Evolutionary conservation across 140 eudicot genomes (phyloP), one percentile per base, ranked within the genome.

Genomic region (Anethum foeniculum): DNA sequence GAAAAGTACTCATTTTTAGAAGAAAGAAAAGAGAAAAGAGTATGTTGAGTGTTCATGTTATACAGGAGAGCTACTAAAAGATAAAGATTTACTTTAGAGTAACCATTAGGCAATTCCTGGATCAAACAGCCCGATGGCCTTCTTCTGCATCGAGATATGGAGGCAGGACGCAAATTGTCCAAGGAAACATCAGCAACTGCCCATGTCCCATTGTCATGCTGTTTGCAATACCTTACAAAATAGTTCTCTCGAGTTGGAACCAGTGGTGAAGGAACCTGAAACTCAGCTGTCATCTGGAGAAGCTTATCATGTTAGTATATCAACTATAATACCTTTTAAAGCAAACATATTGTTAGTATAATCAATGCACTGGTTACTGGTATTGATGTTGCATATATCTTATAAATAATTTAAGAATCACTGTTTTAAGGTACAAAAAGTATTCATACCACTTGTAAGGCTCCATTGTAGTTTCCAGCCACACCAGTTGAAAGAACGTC

Each of bases 91-190:
- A 92, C 99, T 91, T 93, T 95, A 6, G 99, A 95, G 90, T 90
- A 95, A 2, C 99, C 99, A 77, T 95, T 89, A 25, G 97, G 97
- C 54, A 91, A 54, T 78, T 92, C 99, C 83, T 95, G 97, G 79
- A 95, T 95, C 75, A 95, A 79, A 83, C 99, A 95, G 27, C 99
- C 99, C 1, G 99, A 95, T 15, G 98, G 97, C 88, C 98, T 88
- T 88, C 96, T 83, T 54, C 97, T 85, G 72, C 93, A 89, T 80
- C 97, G 86, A 58, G 88, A 74, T 27, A 86, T 65, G 4, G 91
- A 78, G 52, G 87, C 78, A 13, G 96, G 92, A 65, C 91, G 91
- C 56, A 95, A 69, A 83, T 56, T 88, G 76, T 95, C 99, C 83
- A 95, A 78, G 44, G 99, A 95, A 18, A 95, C 97, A 84, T 95